Evolutionary conservation across 2,329 filamentous ascomycete genomes (phyloP).

Genomic region (Paracamarosporium sp.): DNA sequence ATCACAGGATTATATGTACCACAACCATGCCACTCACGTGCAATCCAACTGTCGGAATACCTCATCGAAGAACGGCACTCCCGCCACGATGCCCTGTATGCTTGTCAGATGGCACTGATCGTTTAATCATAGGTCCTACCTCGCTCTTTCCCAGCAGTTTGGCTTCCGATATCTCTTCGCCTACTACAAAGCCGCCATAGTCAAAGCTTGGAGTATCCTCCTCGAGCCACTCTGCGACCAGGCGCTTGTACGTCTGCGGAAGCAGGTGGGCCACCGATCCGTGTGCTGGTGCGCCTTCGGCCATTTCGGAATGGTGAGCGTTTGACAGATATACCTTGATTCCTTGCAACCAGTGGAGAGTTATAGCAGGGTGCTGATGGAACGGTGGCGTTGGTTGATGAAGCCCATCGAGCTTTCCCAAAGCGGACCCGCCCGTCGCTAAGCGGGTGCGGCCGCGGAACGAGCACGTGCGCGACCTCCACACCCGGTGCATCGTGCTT

Average conservation of each 20-base stretch:
- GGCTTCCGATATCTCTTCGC: slow-evolving; percentile 63
- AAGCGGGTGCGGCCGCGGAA: neutral
- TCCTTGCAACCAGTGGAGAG: neutral
- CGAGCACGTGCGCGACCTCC: neutral
- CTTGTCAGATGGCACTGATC: slow-evolving; percentile 3
- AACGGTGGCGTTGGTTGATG: slow-evolving; percentile 1
- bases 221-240: slow-evolving; percentile 84
- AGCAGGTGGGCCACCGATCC: slow-evolving; percentile 76
- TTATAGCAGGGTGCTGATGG: neutral
- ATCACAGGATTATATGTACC: neutral
- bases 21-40: slow-evolving; percentile 57
- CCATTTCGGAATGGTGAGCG: slow-evolving; percentile 19
- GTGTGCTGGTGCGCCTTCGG: slow-evolving; percentile 62
- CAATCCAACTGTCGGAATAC: slow-evolving; percentile 90
- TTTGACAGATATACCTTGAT: neutral
- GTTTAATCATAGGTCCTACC: slow-evolving; percentile 38
- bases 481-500: neutral
- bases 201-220: slow-evolving; percentile 97
- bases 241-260: slow-evolving; percentile 82
- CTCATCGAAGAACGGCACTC: slow-evolving; percentile 93
- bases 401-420: neutral
- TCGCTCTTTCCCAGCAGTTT: slow-evolving; percentile 64
- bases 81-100: slow-evolving; percentile 77
- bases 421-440: slow-evolving; percentile 2
- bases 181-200: slow-evolving; percentile 96